Evolutionary conservation across 345 rosid species (phyloP), one percentile per base, ranked within the genome.

Genomic region (thale cress (Arabidopsis thaliana)): DNA sequence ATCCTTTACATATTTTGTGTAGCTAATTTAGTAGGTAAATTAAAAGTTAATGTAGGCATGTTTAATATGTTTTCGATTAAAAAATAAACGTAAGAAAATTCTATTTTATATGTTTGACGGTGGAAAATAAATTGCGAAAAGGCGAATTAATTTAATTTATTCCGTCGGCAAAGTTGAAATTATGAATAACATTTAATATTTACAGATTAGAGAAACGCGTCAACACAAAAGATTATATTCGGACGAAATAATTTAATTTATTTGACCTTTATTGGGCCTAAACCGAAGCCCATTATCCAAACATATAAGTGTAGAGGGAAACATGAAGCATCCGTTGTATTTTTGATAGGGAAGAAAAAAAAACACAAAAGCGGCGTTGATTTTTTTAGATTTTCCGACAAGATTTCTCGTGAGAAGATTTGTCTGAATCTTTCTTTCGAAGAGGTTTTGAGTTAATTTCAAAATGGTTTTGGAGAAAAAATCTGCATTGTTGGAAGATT

Each of bases 401-500:
- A 45, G 45, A 64, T 45, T 20, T 28, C 3, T 34, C 36, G 48
- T 37, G n/a, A 36, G 28, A 46, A 59, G 45, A 20, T 22, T n/a
- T 25, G 34, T 5, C 32, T 5, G 3, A 30, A 38, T 36, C 7
- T 55, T 4, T 24, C 2, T 9, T 36, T 53, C 59, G 25, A 37
- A 37, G 46, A 14, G 23, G 23, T 41, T 7, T 71, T 38, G 22
- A 28, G 45, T 59, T 7, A 7, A 7, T 7, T 48, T 13, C 0
- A 9, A 64, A n/a, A 85, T 92, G 93, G 94, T 87, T 8, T 70
- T 81, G 14, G 80, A 76, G 65, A 82, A 79, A 52, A 68, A 55
- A 67, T 37, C 46, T 48, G 80, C 88, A 20, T 69, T 79, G 82
- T 79, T 93, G 82, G 91, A 87, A 30, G 92, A 87, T 76, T 76